These are phyloP conservation scores for Acacia crassicarpa DNA, from an alignment of 306 rosid genomes.

Conservation along the genomic window DNA sequence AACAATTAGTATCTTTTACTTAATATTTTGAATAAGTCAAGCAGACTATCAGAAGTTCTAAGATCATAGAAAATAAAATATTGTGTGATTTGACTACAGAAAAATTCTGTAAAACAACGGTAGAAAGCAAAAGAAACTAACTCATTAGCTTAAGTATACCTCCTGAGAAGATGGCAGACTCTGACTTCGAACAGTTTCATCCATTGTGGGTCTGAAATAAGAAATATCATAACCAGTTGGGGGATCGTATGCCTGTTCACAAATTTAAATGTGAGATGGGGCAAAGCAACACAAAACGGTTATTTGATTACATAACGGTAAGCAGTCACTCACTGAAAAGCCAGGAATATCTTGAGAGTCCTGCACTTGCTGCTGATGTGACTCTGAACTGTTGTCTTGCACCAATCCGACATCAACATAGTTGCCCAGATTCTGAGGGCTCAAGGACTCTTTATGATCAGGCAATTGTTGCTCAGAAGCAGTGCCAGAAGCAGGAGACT, in stretches of 20 bases:
- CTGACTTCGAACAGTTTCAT: conserved; percentile 67
- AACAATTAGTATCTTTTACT: background rate
- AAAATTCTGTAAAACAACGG: background rate
- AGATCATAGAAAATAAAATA: background rate
- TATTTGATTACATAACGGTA: background rate
- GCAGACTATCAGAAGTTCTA: background rate
- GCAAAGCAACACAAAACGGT: conserved; percentile 11
- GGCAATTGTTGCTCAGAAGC: conserved; percentile 65
- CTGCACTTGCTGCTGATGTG: conserved; percentile 68
- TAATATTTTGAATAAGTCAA: background rate
- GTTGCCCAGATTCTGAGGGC: conserved; percentile 63
- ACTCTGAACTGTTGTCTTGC: conserved; percentile 58
- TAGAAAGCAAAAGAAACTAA: background rate
- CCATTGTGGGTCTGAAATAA: conserved; percentile 80
- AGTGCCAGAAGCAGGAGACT: conserved; percentile 61
- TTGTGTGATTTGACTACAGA: background rate
- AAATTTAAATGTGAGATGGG: conserved; percentile 36
- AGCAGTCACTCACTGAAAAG: conserved; percentile 69
- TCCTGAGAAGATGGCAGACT: conserved; percentile 71
- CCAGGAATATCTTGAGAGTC: conserved; percentile 81
- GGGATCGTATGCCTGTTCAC: conserved; percentile 85
- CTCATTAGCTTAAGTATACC: conserved; percentile 44
- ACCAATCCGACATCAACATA: conserved; percentile 75
- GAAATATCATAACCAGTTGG: conserved; percentile 78
- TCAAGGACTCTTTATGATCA: conserved; percentile 63